phyloP scores from a whole-genome alignment of 768 basidiomycete species.

The Wakefieldia striispora region DNA sequence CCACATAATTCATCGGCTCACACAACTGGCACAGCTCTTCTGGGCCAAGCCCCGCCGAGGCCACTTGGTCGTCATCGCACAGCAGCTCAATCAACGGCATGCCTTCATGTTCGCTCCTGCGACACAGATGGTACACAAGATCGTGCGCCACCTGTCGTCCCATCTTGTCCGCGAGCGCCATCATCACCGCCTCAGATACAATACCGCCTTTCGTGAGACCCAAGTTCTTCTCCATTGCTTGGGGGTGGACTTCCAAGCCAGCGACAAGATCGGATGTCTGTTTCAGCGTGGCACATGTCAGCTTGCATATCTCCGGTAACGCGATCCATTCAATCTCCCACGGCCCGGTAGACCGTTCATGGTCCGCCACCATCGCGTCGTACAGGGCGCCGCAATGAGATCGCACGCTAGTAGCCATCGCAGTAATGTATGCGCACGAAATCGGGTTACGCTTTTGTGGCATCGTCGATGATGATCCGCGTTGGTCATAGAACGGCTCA shows the following conservation, averaged over 20 bases:
- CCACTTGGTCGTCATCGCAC: conserved; percentile 27
- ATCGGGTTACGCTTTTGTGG: conserved; percentile 51
- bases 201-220: conserved; percentile 39
- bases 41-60: conserved; percentile 21
- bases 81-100: conserved; percentile 35
- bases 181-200: conserved; percentile 48
- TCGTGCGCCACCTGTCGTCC: conserved; percentile 48
- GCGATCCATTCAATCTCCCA: conserved; percentile 54
- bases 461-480: conserved; percentile 50
- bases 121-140: conserved; percentile 43
- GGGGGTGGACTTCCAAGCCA: conserved; percentile 41
- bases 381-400: conserved; percentile 39
- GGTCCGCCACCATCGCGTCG: conserved; percentile 49
- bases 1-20: conserved; percentile 39
- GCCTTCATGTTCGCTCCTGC: conserved; percentile 23
- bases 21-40: conserved; percentile 34
- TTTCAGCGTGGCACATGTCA: conserved; percentile 39
- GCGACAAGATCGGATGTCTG: conserved; percentile 37
- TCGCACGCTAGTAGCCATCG: conserved; percentile 41
- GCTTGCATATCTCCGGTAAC: conserved; percentile 42
- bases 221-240: conserved; percentile 41
- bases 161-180: conserved; percentile 40
- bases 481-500: conserved; percentile 42
- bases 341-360: conserved; percentile 47
- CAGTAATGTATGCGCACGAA: conserved; percentile 43